phyloP scores from a whole-genome alignment of 1,284 basidiomycete species.

The Mycena sp. region DNA sequence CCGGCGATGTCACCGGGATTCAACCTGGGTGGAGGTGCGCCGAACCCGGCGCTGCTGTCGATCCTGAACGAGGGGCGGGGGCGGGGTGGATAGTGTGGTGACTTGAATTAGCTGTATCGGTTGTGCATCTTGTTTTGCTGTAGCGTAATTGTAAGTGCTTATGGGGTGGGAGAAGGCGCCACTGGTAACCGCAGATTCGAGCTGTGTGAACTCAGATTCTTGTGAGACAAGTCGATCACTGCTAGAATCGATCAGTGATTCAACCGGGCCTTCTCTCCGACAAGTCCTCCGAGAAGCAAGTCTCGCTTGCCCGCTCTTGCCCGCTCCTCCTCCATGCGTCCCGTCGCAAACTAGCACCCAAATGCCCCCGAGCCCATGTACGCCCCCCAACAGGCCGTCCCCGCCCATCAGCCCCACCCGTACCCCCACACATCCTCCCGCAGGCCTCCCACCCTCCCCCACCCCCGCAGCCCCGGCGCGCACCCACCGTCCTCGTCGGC shows the following conservation, averaged over 20 bases:
- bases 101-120: too few relatives aligned
- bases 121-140: slow-evolving; percentile 1
- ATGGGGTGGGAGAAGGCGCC: not conserved
- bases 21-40: not conserved
- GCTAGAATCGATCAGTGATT: not conserved
- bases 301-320: not conserved
- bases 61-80: slow-evolving; percentile 29
- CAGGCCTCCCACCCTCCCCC: slow-evolving; percentile 5
- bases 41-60: slow-evolving; percentile 27
- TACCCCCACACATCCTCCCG: slow-evolving; percentile 10
- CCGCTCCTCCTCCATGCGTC: slow-evolving; percentile 31
- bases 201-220: too few relatives aligned
- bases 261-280: not conserved
- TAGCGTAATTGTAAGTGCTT: slow-evolving; percentile 2
- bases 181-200: not conserved
- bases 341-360: slow-evolving; percentile 11
- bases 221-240: too few relatives aligned
- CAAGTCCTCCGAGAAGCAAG: not conserved
- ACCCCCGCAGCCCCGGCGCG: slow-evolving; percentile 48
- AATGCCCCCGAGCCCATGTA: slow-evolving; percentile 31
- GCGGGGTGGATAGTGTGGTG: not conserved
- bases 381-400: slow-evolving; percentile 34
- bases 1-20: slow-evolving; percentile 16
- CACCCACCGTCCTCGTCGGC: slow-evolving; percentile 70
- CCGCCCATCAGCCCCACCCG: slow-evolving; percentile 38